Percentiles rank a stretch among this genome's conserved stretches.
Evolutionary conservation across 208 protist species (phyloP).

Genomic region (Crithidia acanthocephali): DNA sequence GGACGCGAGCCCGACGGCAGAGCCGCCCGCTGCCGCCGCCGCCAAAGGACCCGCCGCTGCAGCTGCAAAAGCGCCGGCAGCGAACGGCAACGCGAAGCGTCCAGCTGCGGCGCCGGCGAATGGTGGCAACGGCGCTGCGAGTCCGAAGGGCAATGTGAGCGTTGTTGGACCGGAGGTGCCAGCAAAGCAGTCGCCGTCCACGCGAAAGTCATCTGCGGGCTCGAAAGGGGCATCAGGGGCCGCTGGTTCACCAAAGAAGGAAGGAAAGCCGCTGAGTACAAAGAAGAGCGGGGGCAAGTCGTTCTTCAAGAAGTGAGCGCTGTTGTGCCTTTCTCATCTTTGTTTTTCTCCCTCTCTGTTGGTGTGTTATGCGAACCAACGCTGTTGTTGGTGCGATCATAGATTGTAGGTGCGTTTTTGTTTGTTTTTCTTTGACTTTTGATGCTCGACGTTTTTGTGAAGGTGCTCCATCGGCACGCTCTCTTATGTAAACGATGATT

Average conservation of each 20-base stretch:
- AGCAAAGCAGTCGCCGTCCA: neutral
- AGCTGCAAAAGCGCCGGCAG: neutral
- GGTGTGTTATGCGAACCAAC: too few species aligned
- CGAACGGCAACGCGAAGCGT: neutral
- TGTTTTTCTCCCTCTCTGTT: slow-evolving; percentile 13
- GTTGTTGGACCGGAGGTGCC: neutral
- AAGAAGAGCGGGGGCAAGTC: neutral
- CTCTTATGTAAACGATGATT: neutral
- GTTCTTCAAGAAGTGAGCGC: neutral
- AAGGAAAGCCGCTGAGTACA: neutral
- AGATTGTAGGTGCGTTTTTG: too few species aligned
- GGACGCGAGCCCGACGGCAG: neutral
- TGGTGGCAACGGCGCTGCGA: neutral
- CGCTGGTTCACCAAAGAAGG: neutral
- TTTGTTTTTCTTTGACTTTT: too few species aligned
- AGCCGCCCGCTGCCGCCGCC: neutral
- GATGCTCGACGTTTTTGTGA: too few species aligned
- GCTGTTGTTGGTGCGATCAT: too few species aligned
- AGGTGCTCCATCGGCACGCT: too few species aligned
- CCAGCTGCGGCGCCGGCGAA: neutral
- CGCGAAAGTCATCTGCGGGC: neutral
- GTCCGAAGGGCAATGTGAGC: neutral
- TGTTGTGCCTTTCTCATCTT: neutral
- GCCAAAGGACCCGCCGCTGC: too few species aligned
- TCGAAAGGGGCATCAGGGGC: neutral